These are phyloP conservation scores for Eutrema heterophyllum DNA, from an alignment of 345 rosid genomes.

Conservation along the genomic window DNA sequence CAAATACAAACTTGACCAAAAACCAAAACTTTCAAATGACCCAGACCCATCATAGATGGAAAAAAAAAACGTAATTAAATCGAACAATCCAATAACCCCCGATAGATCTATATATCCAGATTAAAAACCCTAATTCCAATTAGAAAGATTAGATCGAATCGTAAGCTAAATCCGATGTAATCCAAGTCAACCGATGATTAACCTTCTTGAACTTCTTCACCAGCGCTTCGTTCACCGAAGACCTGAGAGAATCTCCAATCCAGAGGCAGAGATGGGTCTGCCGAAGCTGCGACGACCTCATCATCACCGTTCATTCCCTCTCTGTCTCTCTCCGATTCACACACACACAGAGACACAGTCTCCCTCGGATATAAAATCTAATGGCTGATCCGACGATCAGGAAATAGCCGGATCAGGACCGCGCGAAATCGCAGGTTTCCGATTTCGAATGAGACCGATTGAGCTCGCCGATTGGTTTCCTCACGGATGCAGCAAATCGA, in stretches of 20 bases:
- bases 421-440: neutral
- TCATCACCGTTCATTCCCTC: conserved; percentile 31
- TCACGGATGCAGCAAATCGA: conserved; percentile 8
- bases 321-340: conserved; percentile 11
- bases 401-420: conserved; percentile 8
- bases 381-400: conserved; percentile 22
- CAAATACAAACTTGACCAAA: neutral
- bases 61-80: neutral
- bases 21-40: conserved; percentile 1
- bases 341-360: neutral
- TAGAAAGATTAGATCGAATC: conserved; percentile 9
- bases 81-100: neutral
- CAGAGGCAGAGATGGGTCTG: conserved; percentile 46
- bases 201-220: conserved; percentile 99
- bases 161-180: neutral
- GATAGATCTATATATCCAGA: conserved; percentile 17
- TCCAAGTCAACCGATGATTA: conserved; percentile 9
- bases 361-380: neutral
- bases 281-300: conserved; percentile 27
- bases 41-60: neutral
- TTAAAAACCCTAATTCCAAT: conserved; percentile 22
- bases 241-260: conserved; percentile 99
- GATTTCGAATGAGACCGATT: neutral
- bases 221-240: conserved; percentile 91
- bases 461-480: conserved; percentile 4